Conservation (phyloP, 257 asterid species). For the Lithospermum erythrorhizon region DNA sequence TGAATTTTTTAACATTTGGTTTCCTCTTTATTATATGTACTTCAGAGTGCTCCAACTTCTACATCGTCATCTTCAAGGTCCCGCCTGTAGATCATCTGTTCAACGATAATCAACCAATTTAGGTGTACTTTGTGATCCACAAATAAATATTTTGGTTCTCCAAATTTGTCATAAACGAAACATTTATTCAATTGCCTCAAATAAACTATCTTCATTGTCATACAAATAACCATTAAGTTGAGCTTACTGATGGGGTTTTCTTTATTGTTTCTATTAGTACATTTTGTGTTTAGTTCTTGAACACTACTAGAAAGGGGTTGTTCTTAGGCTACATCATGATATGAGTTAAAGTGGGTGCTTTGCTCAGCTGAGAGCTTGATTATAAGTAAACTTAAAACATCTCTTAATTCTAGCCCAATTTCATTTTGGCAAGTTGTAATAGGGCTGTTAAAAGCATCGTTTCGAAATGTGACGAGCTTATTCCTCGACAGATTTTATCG, state of each 20-base stretch:
- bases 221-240: too few species aligned
- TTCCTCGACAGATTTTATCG: too few species aligned
- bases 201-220: not conserved
- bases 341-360: too few species aligned
- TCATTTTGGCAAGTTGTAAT: too few species aligned
- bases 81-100: conserved; percentile 32
- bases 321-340: not conserved
- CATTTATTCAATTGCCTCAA: not conserved
- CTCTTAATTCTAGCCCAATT: too few species aligned
- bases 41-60: conserved; percentile 72
- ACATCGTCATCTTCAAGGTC: conserved; percentile 48
- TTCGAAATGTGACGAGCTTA: too few species aligned
- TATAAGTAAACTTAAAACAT: too few species aligned
- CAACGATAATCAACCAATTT: not conserved
- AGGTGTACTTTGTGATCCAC: not conserved
- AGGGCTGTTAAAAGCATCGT: too few species aligned
- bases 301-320: not conserved
- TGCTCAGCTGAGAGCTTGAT: too few species aligned
- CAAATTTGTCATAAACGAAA: not conserved
- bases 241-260: not conserved
- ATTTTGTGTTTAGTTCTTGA: not conserved
- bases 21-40: conserved; percentile 3
- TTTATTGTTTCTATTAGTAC: not conserved
- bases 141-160: not conserved
- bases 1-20: not conserved